Base-by-base conservation (phyloP, 163 green algal genomes). In the Scenedesmus sp. region DNA sequence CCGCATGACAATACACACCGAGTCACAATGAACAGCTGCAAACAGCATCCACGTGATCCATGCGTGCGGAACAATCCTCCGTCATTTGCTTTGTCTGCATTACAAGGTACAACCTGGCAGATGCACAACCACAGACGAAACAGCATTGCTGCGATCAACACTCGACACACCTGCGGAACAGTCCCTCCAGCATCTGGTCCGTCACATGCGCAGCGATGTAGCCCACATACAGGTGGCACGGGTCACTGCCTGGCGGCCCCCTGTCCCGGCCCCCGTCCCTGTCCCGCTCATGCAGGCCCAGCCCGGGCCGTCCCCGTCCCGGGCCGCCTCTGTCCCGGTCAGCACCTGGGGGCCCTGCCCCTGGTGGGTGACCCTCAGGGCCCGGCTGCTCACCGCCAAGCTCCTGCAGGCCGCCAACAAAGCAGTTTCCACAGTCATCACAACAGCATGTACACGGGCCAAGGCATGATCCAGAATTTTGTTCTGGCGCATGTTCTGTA, bases 181-280 rank as follows among this genome's bases (percentile, higher is more conserved):
- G 73, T 62, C 84, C 81, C 46, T 86, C 66, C 18, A 94, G 88
- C 82, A 92, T 93, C 4, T 83, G 62, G 73, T 97, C 96, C 56
- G 90, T 94, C 83, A 96, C 94, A 82, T 90, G 70, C 15, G 89
- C 92, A 4, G 96, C 93, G 70, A 99, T 93, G 93, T 96, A 97
- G 57, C 96, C 97, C 16, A 99, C 94, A 84, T 98, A 99, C 66
- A 99, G 94, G 94, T 97, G 98, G 95, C 96, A 97, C 0, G 96
- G 95, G 46, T 98, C 86, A 7, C 66, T 84, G 54, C 86, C 86
- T n/a, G 86, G 86, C 10, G 86, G 86, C 46, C 20, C 86, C n/a
- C 57, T 34, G 34, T 89, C 84, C 60, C 84, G 26, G 9, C 57
- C 83, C n/a, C 83, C 46, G 52, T 91, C 56, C 56, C 82, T 70